These are phyloP conservation scores for Fusarium udum DNA, from an alignment of 2,329 filamentous ascomycete species.

Conservation along the genomic window DNA sequence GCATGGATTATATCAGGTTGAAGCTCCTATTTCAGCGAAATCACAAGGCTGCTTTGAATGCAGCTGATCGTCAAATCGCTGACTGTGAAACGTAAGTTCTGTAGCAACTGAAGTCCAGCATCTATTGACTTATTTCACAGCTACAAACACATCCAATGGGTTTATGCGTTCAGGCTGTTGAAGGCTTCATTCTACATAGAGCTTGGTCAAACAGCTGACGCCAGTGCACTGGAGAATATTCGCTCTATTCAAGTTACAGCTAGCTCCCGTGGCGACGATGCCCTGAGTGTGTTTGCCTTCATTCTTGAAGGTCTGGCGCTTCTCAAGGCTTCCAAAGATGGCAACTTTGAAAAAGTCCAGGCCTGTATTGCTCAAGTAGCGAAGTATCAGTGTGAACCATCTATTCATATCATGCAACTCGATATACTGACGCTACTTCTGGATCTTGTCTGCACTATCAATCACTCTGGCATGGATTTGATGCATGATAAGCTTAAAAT, in stretches of 20 bases:
- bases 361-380: slow-evolving; percentile 77
- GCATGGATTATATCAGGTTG: slow-evolving; percentile 77
- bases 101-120: neutral
- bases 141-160: slow-evolving; percentile 75
- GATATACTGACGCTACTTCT: slow-evolving; percentile 72
- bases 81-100: slow-evolving; percentile 70
- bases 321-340: slow-evolving; percentile 69
- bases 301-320: slow-evolving; percentile 76
- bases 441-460: slow-evolving; percentile 75
- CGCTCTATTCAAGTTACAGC: slow-evolving; percentile 69
- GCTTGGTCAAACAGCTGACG: slow-evolving; percentile 67
- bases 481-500: slow-evolving; percentile 68
- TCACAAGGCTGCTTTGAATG: slow-evolving; percentile 76
- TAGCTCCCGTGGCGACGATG: slow-evolving; percentile 66
- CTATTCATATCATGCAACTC: slow-evolving; percentile 71
- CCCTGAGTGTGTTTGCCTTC: slow-evolving; percentile 71
- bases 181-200: slow-evolving; percentile 76
- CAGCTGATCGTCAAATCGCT: slow-evolving; percentile 73
- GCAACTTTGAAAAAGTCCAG: slow-evolving; percentile 76
- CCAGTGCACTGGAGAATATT: slow-evolving; percentile 74
- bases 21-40: slow-evolving; percentile 77
- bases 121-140: slow-evolving; percentile 46
- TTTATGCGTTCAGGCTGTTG: slow-evolving; percentile 79
- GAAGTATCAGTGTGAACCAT: slow-evolving; percentile 73
- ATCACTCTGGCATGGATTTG: slow-evolving; percentile 67